Conservation (phyloP, 352 stramenopile genomes). For the Sclerospora graminicola region DNA sequence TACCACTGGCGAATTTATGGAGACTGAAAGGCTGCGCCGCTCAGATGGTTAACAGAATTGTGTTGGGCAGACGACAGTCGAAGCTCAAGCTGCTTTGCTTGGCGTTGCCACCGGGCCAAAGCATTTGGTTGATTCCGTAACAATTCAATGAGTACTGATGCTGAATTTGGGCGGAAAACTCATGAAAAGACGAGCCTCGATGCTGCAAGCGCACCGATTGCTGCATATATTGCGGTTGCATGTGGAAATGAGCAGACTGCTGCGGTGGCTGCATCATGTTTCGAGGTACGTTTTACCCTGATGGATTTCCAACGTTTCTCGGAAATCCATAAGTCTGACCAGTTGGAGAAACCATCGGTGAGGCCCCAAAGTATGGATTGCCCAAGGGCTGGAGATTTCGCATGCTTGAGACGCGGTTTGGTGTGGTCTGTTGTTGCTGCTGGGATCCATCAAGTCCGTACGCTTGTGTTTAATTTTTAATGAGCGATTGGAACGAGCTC, state of each 20-base stretch:
- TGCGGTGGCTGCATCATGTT: conserved; percentile 15
- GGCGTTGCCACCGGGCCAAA: conserved; percentile 51
- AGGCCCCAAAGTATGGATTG: conserved; percentile 10
- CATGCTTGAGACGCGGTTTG: conserved; percentile 8
- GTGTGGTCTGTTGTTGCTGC: conserved; percentile 10
- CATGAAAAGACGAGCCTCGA: conserved; percentile 25
- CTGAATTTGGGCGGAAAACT: conserved; percentile 60
- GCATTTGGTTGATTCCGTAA: conserved; percentile 61
- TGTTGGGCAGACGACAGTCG: conserved; percentile 24
- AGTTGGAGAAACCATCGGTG: conserved; percentile 6
- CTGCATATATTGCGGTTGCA: conserved; percentile 19
- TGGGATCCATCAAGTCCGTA: conserved; percentile 5
- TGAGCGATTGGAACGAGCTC: conserved; percentile 31
- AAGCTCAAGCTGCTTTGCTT: conserved; percentile 38
- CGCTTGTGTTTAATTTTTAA: conserved; percentile 19
- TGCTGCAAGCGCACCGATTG: conserved; percentile 26
- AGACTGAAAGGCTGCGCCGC: conserved; percentile 12
- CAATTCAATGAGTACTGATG: conserved; percentile 59
- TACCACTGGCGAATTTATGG: conserved; percentile 29
- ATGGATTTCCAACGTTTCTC: conserved; percentile 10
- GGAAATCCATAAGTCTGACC: conserved; percentile 12
- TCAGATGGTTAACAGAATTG: conserved; percentile 10
- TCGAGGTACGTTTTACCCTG: conserved; percentile 4
- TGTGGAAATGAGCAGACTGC: conserved; percentile 7
- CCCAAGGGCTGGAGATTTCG: conserved; percentile 9